Evolutionary conservation across 1,139 yeast species (phyloP), one percentile per base, ranked within the genome.

Genomic region (Hansenula lynferdii): DNA sequence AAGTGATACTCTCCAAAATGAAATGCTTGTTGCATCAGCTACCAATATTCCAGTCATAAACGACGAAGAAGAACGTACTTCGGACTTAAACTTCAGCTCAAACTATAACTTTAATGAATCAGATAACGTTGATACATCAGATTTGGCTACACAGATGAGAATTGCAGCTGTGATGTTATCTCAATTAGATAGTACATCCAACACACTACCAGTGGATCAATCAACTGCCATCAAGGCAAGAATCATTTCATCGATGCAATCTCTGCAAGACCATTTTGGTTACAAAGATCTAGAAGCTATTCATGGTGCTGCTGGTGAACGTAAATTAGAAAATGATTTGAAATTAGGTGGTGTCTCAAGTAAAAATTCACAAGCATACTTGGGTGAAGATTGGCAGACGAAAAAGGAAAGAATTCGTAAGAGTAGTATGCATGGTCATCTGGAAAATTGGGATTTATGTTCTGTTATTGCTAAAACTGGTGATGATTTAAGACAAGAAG

Each of bases 401-500:
- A 87, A 90, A 51, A 84, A 81, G 52, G 82, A 76, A 43, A 69
- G 97, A 48, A 90, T 92, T 28, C 70, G 94, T 42, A 75, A 72
- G 40, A 70, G 83, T 6, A 85, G 96, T 41, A 76, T 78, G 7
- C 89, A 70, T 56, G 98, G 98, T 0, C 95, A 89, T 56, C 60
- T 84, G 22, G 84, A 81, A 25, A 85, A 87, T 57, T 92, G 98
- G 98, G 97, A 92, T 44, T 61, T 92, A 28, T 87, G 92, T 50
- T 89, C 97, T 0, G 97, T 90, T 4, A 92, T 92, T 56, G 96
- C 92, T 8, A 92, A 92, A 56, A 90, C 96, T 36, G 98, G 98
- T 23, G 92, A 85, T 53, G 98, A 92, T 60, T 62, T 92, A 38
- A 85, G 96, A 17, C 98, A 92, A 58, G 98, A 92, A 57, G 97